Evolutionary conservation across 1,284 basidiomycete species (phyloP), one percentile per base, ranked within the genome.

Genomic region (Pisolithus thermaeus): DNA sequence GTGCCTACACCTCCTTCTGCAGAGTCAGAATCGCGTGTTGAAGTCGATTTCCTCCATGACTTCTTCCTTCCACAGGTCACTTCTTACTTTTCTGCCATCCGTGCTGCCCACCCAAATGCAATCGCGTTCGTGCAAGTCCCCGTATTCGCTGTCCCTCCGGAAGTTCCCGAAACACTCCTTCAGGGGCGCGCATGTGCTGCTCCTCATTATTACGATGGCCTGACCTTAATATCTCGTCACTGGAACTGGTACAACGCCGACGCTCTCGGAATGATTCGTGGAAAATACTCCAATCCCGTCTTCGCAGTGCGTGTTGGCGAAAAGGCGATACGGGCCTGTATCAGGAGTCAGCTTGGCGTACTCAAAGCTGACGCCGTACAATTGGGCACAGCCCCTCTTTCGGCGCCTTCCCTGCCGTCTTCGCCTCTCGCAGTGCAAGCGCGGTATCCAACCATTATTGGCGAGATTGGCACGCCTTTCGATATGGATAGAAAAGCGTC

Each of bases 201-300:
- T 0, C 79, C 84, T 0, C 96, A 99, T 69, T 99, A 93, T 67
- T 99, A 98, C 67, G 96, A 99, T 62, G 96, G 96, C 1, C 75
- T 97, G 42, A 90, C 88, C 7, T 77, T 90, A 18, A 73, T 91
- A 28, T 90, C 89, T 35, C 76, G 88, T 30, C 90, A 94, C 60
- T 96, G 92, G 94, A 90, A 94, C 65, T 93, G 89, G 91, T 92
- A 96, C 78, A 98, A 98, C 62, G 95, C 93, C 2, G 96, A 99
- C 68, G 92, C 95, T 0, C 73, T 99, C 0, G 96, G 96, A 1
- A 69, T 98, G 7, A 70, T 98, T 39, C 75, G 96, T 39, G 92
- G 92, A 18, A 92, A 92, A 63, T 99, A 98, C 68, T 77, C 77
- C 62, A 83, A 66, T 70, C 84, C 75, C 59, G 71, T 73, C 53